A percentile compares a stretch with the other conserved stretches of the same genome.
These are phyloP conservation scores for Ganoderma sinense DNA, from an alignment of 1,284 basidiomycete genomes.

Conservation along the genomic window DNA sequence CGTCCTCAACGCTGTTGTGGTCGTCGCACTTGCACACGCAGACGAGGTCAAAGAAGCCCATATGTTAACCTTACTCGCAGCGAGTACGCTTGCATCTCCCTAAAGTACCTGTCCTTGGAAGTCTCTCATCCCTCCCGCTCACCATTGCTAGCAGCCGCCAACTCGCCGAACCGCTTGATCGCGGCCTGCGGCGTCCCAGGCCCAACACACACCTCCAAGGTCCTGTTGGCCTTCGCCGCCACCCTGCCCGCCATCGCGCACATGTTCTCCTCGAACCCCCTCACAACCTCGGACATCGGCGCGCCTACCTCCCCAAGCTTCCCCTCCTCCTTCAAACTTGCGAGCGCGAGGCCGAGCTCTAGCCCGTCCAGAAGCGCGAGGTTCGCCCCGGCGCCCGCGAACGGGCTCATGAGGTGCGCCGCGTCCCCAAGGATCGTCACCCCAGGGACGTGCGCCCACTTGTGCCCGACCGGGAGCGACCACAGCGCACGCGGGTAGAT, in stretches of 20 bases:
- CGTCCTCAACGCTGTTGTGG: no score
- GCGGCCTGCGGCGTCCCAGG: conserved; percentile 4
- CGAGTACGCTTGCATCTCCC: no score
- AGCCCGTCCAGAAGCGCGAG: conserved; percentile 41
- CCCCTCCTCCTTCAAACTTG: conserved; percentile 1
- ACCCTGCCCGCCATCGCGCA: background rate
- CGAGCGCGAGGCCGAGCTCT: conserved; percentile 35
- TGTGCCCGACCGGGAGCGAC: conserved; percentile 20
- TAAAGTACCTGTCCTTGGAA: background rate
- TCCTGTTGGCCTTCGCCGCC: background rate
- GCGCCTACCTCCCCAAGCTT: background rate
- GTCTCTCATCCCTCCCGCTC: conserved; percentile 13
- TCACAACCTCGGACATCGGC: conserved; percentile 14
- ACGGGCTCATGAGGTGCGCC: conserved; percentile 56
- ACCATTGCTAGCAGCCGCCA: background rate
- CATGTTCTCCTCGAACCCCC: conserved; percentile 15
- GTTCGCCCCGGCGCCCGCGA: conserved; percentile 57
- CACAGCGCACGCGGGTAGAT: conserved; percentile 21
- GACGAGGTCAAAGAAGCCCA: no score
- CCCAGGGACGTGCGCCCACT: conserved; percentile 21
- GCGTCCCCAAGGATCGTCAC: conserved; percentile 51
- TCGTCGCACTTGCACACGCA: no score
- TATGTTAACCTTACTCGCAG: no score
- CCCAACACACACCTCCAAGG: conserved; percentile 1
- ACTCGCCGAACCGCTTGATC: background rate